phyloP scores from a whole-genome alignment of 2,329 filamentous ascomycete species.

The Albifimbria verrucaria region DNA sequence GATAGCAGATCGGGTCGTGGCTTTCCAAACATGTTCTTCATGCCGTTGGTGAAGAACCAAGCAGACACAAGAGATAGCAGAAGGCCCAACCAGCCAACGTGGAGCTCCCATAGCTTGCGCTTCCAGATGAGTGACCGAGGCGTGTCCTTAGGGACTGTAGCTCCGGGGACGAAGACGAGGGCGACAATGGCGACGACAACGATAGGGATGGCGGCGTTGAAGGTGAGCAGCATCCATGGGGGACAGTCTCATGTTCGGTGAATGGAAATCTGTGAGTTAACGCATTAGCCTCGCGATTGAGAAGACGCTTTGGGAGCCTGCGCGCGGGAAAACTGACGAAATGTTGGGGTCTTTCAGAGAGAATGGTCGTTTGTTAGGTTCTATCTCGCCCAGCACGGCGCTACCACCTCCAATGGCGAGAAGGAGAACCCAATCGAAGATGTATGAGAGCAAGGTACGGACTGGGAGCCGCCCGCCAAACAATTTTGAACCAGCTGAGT shows the following conservation, averaged over 20 bases:
- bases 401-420: constrained; percentile 56
- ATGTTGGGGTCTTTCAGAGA: constrained; percentile 70
- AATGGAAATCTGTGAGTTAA: constrained; percentile 59
- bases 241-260: constrained; percentile 68
- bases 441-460: constrained; percentile 58
- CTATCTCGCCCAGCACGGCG: constrained; percentile 54
- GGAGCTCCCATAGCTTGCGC: constrained; percentile 87
- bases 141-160: constrained; percentile 59
- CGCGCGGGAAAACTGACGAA: constrained; percentile 55
- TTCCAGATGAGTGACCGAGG: constrained; percentile 67
- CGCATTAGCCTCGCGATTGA: background rate
- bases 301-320: too few relatives aligned
- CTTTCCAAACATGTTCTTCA: constrained; percentile 74
- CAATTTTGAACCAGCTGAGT: constrained; percentile 10
- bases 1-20: constrained; percentile 79
- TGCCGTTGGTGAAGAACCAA: constrained; percentile 78
- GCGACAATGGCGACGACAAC: constrained; percentile 66
- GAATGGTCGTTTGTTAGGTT: constrained; percentile 68
- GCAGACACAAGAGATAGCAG: constrained; percentile 67
- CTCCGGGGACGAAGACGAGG: constrained; percentile 69
- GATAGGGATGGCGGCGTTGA: constrained; percentile 62
- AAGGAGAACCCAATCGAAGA: constrained; percentile 72
- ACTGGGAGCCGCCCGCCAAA: constrained; percentile 22
- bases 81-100: constrained; percentile 80
- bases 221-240: constrained; percentile 63